A percentile compares a stretch with the other conserved stretches of the same genome.
phyloP scores from a whole-genome alignment of 768 basidiomycete genomes.

The Pulveroboletus sp. region DNA sequence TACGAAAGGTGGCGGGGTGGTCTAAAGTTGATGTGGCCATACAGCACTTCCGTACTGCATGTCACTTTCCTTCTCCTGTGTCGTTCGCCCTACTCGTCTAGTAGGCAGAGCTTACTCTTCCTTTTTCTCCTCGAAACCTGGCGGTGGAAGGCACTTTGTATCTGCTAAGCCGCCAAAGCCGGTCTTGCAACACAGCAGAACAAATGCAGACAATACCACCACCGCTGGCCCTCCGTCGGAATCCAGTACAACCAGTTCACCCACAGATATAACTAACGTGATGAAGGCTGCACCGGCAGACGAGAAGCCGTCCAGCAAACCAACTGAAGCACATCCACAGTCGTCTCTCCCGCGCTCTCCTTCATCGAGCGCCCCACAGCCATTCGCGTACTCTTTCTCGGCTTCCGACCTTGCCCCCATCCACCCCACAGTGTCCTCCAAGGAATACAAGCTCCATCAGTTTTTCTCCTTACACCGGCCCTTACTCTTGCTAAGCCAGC shows the following conservation, averaged over 20 bases:
- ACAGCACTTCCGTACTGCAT: conserved; percentile 29
- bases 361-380: conserved; percentile 12
- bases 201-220: conserved; percentile 41
- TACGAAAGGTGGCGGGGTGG: too few relatives aligned
- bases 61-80: conserved; percentile 48
- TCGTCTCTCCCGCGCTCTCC: conserved; percentile 10
- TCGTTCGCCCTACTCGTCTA: conserved; percentile 44
- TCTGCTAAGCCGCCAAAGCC: conserved; percentile 61
- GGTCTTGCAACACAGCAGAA: conserved; percentile 33
- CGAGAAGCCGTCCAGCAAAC: conserved; percentile 25
- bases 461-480: conserved; percentile 84
- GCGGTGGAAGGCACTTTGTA: conserved; percentile 70
- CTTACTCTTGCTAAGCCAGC: conserved; percentile 62
- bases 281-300: conserved; percentile 21
- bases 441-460: conserved; percentile 75
- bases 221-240: conserved; percentile 30
- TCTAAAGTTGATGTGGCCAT: not conserved
- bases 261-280: conserved; percentile 9
- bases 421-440: conserved; percentile 56
- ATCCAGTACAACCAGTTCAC: conserved; percentile 15
- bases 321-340: conserved; percentile 20
- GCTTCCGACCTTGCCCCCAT: conserved; percentile 16
- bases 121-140: conserved; percentile 74
- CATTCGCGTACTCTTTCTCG: conserved; percentile 11
- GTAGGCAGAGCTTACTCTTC: conserved; percentile 65